Evolutionary conservation across 2,329 filamentous ascomycete species (phyloP).

Genomic region (Neofusicoccum parvum): DNA sequence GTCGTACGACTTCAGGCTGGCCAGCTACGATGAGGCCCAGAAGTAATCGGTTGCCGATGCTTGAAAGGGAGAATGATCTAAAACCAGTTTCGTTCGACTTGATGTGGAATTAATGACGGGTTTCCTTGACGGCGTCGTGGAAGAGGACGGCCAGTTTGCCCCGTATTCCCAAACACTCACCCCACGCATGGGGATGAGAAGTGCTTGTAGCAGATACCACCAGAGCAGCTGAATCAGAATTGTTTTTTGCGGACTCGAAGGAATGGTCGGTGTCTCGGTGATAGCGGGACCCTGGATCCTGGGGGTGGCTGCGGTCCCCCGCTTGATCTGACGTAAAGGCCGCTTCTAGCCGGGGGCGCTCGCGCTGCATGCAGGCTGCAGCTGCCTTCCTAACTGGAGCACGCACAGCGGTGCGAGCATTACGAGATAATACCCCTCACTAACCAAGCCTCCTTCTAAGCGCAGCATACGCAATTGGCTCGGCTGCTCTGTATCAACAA

Average conservation of each 20-base stretch:
- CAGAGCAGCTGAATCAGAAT: neutral
- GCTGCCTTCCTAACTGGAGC: neutral
- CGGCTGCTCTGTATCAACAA: neutral
- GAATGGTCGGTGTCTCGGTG: neutral
- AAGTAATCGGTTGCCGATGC: slow-evolving; percentile 28
- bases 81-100: neutral
- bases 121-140: neutral
- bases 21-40: slow-evolving; percentile 36
- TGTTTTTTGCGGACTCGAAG: neutral
- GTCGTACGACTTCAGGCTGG: slow-evolving; percentile 53
- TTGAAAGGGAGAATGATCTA: neutral
- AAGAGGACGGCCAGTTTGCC: neutral
- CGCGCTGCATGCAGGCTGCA: neutral
- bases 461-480: neutral
- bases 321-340: slow-evolving; percentile 1
- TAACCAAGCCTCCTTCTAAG: neutral
- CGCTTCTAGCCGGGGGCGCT: slow-evolving; percentile 3
- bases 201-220: neutral
- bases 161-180: neutral
- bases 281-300: neutral
- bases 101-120: neutral
- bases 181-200: neutral
- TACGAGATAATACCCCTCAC: slow-evolving; percentile 15
- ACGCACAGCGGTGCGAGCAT: slow-evolving; percentile 1
- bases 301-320: neutral